Conservation (phyloP, 768 basidiomycete genomes). For the Kwoniella dejecticola region DNA sequence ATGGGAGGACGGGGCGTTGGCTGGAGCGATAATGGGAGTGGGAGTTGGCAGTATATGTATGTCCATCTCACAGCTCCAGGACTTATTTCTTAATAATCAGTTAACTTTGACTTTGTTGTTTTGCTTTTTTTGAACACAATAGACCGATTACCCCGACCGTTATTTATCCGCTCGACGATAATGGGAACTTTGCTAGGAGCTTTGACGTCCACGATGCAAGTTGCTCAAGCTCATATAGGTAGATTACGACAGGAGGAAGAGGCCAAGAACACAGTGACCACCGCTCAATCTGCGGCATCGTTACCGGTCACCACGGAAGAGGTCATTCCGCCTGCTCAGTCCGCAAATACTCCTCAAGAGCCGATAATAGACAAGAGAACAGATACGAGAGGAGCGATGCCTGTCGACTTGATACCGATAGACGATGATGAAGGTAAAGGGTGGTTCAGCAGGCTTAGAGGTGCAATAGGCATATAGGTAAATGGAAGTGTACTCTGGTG, state of each 20-base stretch:
- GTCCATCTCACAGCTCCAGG: too few relatives aligned
- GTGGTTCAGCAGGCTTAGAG: conserved; percentile 2
- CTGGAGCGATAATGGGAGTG: conserved; percentile 44
- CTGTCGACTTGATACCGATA: conserved; percentile 16
- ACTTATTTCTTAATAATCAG: too few relatives aligned
- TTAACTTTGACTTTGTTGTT: too few relatives aligned
- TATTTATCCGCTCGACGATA: conserved; percentile 43
- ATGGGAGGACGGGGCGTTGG: conserved; percentile 49
- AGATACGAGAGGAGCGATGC: not conserved
- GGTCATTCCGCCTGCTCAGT: not conserved
- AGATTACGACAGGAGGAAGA: conserved; percentile 24
- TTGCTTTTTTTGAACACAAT: too few relatives aligned
- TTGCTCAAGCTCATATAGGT: conserved; percentile 33
- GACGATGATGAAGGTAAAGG: conserved; percentile 12
- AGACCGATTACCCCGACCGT: conserved; percentile 48
- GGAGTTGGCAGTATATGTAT: conserved; percentile 40
- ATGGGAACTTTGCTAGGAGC: conserved; percentile 48
- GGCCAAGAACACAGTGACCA: not conserved
- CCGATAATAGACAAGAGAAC: too few relatives aligned
- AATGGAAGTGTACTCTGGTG: not conserved
- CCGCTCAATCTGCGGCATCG: not conserved
- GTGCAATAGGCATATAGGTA: conserved; percentile 3
- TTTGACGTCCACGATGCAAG: conserved; percentile 31
- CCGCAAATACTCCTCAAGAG: not conserved
- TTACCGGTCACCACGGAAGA: conserved; percentile 9